Base-by-base conservation (phyloP, 2,329 filamentous ascomycete species). In the Scleromitrula shiraiana region DNA sequence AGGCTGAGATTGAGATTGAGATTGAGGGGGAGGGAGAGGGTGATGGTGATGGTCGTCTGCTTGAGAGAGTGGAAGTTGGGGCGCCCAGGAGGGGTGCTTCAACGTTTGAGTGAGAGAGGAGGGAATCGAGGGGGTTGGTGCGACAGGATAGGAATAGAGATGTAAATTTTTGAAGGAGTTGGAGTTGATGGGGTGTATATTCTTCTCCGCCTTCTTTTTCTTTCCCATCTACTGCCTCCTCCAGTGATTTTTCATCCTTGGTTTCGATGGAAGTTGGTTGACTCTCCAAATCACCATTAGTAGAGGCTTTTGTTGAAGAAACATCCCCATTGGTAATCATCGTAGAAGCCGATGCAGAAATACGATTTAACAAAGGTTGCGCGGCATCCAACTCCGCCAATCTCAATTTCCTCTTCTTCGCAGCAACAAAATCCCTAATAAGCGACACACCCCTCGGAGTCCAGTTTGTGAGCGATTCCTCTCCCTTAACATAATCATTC, bases 401-500 rank as follows among this genome's bases (percentile, higher is more conserved):
- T 14, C 89, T 82, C 50, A 77, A 74, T 57, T 82, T 82, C 62
- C 85, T 83, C 67, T 86, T 88, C 51, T 82, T 82, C 5, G 85
- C 77, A 9, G 75, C 68, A 46, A 96, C 83, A 60, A 84, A 95
- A 66, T 98, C 93, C 50, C 82, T 80, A n/a, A 98, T 83, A 0
- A 98, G 70, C 0, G 88, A 94, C 2, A 97, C 86, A 29, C 93
- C 89, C 35, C 93, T 79, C 2, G 93, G 91, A 7, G 83, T 81
- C 93, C 93, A 98, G 49, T 82, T 81, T 2, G 75, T 81, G 32
- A 98, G 72, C 41, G 83, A 76, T 65, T 98, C 93, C 67, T 98
- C 90, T 47, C 93, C 93, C 65, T 95, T 96, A 59, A 98, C 87
- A 62, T 96, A 97, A 64, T 95, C 88, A 60, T 95, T 85, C 51